Evolutionary conservation across 192 early-diverging fungal species (phyloP).

Genomic region (Umbelopsis isabellina): DNA sequence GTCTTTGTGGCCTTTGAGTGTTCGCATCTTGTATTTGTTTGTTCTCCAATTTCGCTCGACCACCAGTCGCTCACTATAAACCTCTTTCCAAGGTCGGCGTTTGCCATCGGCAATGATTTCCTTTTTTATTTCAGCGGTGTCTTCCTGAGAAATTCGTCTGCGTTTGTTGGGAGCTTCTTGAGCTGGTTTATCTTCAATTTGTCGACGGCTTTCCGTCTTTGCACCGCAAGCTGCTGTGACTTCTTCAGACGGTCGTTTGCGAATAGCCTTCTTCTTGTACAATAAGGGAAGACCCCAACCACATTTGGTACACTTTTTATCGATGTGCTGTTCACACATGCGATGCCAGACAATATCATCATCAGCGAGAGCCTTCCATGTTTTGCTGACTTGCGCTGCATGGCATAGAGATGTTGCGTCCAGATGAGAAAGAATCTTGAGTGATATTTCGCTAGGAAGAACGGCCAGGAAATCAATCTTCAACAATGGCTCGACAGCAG

Average conservation of each 20-base stretch:
- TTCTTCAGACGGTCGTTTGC: slow-evolving; percentile 1
- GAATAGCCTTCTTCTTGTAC: slow-evolving; percentile 33
- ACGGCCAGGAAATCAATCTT: slow-evolving; percentile 84
- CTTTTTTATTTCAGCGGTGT: background rate
- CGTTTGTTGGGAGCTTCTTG: slow-evolving; percentile 2
- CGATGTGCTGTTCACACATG: slow-evolving; percentile 98
- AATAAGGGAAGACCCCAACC: slow-evolving; percentile 94
- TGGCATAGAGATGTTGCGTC: slow-evolving; percentile 91
- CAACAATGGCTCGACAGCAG: slow-evolving; percentile 66
- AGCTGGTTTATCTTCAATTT: background rate
- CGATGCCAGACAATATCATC: slow-evolving; percentile 95
- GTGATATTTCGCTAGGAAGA: slow-evolving; percentile 78
- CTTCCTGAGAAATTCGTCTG: background rate
- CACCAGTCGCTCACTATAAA: slow-evolving; percentile 92
- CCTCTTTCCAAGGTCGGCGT: slow-evolving; percentile 90
- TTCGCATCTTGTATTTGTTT: slow-evolving; percentile 62
- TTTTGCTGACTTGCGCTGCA: slow-evolving; percentile 83
- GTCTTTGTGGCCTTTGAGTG: slow-evolving; percentile 78
- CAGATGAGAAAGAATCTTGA: slow-evolving; percentile 84
- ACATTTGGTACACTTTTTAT: slow-evolving; percentile 92
- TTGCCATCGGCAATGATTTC: background rate
- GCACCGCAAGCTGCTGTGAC: background rate
- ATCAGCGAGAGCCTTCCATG: slow-evolving; percentile 85
- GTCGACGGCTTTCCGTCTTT: background rate
- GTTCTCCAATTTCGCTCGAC: slow-evolving; percentile 94